Base-by-base conservation (phyloP, 192 early-diverging fungal species). In the Coemansia sp. region DNA sequence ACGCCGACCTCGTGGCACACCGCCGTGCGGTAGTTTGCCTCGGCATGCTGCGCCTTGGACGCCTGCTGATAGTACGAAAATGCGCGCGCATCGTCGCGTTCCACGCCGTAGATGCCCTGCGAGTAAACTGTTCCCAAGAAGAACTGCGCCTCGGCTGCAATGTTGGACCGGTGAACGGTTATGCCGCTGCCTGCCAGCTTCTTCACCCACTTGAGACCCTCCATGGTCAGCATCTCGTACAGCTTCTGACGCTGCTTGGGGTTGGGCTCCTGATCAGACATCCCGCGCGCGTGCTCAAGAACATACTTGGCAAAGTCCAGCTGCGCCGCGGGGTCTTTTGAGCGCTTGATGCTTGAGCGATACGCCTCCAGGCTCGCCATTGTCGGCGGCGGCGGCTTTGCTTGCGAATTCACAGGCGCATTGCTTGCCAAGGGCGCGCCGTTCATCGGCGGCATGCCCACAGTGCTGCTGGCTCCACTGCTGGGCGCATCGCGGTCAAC, bases 1-100 rank as follows among this genome's bases (percentile, higher is more conserved):
- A 91, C 89, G 28, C 95, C 96, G 25, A 91, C 79, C 72, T 99
- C 97, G 77, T 97, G 96, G 80, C 96, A 99, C 10, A 96, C 94
- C 5, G 92, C 97, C 2, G 91, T 90, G 64, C 96, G 89, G 75
- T 96, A 98, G 22, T 94, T 96, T 8, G 94, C 91, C 29, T 90
- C 88, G 14, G 95, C 89, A 71, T 98, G 96, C 74, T 87, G 89
- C 61, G 92, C 91, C 72, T 98, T 97, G 30, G 94, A 90, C 4
- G 94, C 95, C 71, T 95, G 93, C 51, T 93, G 83, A 71, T 99
- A 99, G 28, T 93, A 83, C 22, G 85, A 82, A 70, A 99, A 99
- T 25, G 97, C 96, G 67, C 89, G 90, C 60, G 92, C 92, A 69
- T 92, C 87, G 72, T 97, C 94, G 25, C 90, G 79, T 42, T 81